A percentile compares a stretch with the other conserved stretches of the same genome.
Evolutionary conservation across 169 alveolate species (phyloP).

Genomic region (Plasmodium vinckei): DNA sequence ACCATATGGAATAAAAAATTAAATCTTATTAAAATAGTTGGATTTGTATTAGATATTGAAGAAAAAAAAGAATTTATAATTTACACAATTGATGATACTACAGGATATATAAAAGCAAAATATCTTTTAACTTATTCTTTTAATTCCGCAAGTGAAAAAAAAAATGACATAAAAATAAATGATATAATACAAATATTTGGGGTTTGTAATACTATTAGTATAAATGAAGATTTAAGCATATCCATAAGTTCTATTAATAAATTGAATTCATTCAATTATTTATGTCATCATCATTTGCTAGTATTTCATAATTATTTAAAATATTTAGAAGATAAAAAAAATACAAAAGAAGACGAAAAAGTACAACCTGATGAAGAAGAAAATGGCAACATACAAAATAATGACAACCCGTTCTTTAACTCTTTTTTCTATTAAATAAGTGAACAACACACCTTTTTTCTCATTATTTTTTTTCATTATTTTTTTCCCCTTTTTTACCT

Average conservation of each 20-base stretch:
- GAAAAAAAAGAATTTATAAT: constrained; percentile 71
- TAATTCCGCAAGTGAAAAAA: constrained; percentile 24
- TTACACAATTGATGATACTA: constrained; percentile 74
- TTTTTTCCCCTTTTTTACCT: background rate
- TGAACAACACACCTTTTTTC: background rate
- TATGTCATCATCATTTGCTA: constrained; percentile 74
- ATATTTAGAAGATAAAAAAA: constrained; percentile 55
- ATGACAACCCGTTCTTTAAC: constrained; percentile 49
- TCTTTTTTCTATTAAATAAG: constrained; percentile 37
- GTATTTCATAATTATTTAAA: constrained; percentile 66
- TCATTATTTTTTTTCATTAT: background rate
- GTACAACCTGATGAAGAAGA: constrained; percentile 25
- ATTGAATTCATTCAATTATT: constrained; percentile 57
- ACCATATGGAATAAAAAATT: constrained; percentile 64
- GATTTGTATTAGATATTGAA: constrained; percentile 68
- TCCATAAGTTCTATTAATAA: constrained; percentile 64
- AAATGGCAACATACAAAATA: constrained; percentile 1
- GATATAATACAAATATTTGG: constrained; percentile 72
- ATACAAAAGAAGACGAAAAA: constrained; percentile 33
- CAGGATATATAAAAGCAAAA: constrained; percentile 75
- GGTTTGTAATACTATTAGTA: constrained; percentile 60
- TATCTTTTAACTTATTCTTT: constrained; percentile 58
- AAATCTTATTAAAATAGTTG: constrained; percentile 71
- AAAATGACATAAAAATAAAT: constrained; percentile 40
- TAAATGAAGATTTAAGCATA: constrained; percentile 65